A percentile compares a stretch with the other conserved stretches of the same genome.
phyloP scores from a whole-genome alignment of 2,329 filamentous ascomycete species.

The Alternaria sp. region DNA sequence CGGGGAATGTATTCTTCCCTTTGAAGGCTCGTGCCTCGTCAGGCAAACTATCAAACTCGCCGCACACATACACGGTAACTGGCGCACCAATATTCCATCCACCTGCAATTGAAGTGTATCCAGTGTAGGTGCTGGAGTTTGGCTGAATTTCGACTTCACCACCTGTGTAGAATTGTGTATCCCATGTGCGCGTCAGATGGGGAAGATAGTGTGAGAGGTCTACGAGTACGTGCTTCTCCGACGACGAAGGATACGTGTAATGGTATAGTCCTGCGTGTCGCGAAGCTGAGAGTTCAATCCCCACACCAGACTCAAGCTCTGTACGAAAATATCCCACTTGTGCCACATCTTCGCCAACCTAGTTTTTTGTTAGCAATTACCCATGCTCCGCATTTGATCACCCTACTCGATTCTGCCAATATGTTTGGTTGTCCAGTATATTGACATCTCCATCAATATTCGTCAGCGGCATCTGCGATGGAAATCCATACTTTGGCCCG shows the following conservation, averaged over 20 bases:
- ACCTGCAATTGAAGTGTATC: constrained; percentile 46
- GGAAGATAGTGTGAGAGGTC: constrained; percentile 59
- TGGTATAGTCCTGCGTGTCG: constrained; percentile 51
- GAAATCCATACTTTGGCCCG: constrained; percentile 53
- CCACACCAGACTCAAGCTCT: constrained; percentile 45
- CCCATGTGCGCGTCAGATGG: constrained; percentile 45
- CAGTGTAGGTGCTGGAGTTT: constrained; percentile 41
- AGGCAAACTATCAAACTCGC: constrained; percentile 44
- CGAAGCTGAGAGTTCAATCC: constrained; percentile 48
- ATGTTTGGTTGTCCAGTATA: constrained; percentile 54
- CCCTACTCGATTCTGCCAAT: constrained; percentile 51
- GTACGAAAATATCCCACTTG: constrained; percentile 51
- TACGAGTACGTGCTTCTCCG: constrained; percentile 56
- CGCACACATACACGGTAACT: constrained; percentile 48
- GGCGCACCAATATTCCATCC: constrained; percentile 52
- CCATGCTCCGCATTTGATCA: accelerated
- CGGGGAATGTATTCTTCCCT: constrained; percentile 50
- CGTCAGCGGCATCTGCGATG: constrained; percentile 54
- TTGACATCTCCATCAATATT: constrained; percentile 54
- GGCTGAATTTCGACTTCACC: constrained; percentile 47
- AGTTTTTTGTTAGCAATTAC: not conserved
- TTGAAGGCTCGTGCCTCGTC: constrained; percentile 40
- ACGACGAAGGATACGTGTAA: constrained; percentile 49
- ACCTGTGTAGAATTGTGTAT: constrained; percentile 49
- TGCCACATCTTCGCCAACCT: constrained; percentile 44